These are phyloP conservation scores for Torulaspora franciscae DNA, from an alignment of 805 yeast species.

Conservation along the genomic window DNA sequence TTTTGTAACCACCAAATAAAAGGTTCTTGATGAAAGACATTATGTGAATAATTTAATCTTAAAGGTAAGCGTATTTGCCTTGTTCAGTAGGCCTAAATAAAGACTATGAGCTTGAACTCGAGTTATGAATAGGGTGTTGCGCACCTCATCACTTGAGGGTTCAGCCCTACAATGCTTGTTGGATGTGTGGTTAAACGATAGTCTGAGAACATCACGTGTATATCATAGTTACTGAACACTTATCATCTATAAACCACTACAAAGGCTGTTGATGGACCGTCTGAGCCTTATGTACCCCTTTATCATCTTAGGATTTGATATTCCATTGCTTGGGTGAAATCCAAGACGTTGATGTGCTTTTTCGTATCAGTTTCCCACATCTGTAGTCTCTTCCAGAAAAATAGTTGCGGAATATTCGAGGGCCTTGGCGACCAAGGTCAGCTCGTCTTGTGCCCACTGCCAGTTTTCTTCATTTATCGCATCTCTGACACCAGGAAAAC, in stretches of 20 bases:
- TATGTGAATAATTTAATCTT: neutral
- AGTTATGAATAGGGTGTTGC: neutral
- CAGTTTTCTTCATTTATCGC: slow-evolving; percentile 48
- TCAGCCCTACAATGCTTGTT: neutral
- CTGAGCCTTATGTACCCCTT: neutral
- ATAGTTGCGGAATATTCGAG: slow-evolving; percentile 32
- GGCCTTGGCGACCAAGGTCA: slow-evolving; percentile 41
- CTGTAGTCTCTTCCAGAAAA: slow-evolving; percentile 31
- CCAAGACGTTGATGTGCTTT: too few relatives aligned
- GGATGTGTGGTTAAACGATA: neutral
- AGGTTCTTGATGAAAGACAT: slow-evolving; percentile 36
- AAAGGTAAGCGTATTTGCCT: neutral
- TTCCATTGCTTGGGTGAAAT: too few relatives aligned
- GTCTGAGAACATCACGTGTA: neutral
- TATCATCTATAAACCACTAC: neutral
- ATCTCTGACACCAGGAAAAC: slow-evolving; percentile 77
- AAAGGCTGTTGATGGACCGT: neutral
- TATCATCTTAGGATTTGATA: too few relatives aligned
- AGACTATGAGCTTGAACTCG: neutral
- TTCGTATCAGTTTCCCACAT: slow-evolving; percentile 8
- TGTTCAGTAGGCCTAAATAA: neutral
- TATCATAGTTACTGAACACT: neutral
- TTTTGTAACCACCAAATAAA: slow-evolving; percentile 33
- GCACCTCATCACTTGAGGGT: neutral
- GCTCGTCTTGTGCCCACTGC: slow-evolving; percentile 50